Evolutionary conservation across 2,329 filamentous ascomycete genomes (phyloP), one percentile per base, ranked within the genome.

Genomic region (Akanthomyces dipterigenus): DNA sequence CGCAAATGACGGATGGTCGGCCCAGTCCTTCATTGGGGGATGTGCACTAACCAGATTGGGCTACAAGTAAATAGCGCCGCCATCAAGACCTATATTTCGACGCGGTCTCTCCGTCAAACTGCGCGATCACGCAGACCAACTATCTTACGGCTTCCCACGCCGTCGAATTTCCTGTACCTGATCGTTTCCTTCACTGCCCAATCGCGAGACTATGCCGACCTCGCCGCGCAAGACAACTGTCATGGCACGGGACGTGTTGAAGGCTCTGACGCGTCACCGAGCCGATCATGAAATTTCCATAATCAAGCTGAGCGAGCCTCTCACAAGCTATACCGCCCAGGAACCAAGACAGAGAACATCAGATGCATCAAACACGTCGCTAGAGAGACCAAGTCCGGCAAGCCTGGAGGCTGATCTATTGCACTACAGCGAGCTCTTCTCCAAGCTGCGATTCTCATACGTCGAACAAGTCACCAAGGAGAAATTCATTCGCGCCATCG

Each of bases 391-490:
- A 20, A 90, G 87, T 11, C 91, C 93, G 0, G 84, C 88, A 18
- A 88, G 88, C 20, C 80, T 98, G 8, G 87, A 90, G 65, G 90
- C 90, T 31, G 93, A 98, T 73, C 81, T 98, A 31, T 80, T 83
- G 34, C 93, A 98, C 75, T 97, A 98, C 78, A 91, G 90, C 77
- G 93, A 97, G 75, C 84, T 98, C 22, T 99, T 98, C 75, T 89
- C 91, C 46, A 98, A 99, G 77, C 82, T 98, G 43, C 91, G 93
- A 67, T 98, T 98, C 79, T 96, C 90, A 65, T 98, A 98, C 76
- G 89, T 97, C 68, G 95, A 99, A 76, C 95, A 98, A 79, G 92
- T 98, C 64, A 98, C 93, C 49, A 99, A 98, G 76, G 95, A 99
- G 74, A 96, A 96, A 70, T 98, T 97, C 74, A 88, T 99, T 60